Evolutionary conservation across 768 basidiomycete species (phyloP).

Genomic region (Boletus subcaerulescens): DNA sequence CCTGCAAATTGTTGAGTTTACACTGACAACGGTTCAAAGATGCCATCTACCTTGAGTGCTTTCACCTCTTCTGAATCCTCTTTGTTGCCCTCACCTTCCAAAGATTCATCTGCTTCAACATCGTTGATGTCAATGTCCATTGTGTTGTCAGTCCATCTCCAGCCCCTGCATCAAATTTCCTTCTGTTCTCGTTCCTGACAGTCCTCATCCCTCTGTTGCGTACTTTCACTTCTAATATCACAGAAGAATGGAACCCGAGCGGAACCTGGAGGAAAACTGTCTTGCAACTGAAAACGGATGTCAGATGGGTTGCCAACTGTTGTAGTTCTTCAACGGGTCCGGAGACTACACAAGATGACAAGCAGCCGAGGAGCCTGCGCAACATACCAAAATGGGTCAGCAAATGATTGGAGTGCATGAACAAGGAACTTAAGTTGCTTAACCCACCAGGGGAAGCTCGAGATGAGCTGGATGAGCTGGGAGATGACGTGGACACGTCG

Average conservation of each 20-base stretch:
- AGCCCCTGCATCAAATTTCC: conserved; percentile 59
- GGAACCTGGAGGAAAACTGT: conserved; percentile 38
- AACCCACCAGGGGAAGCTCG: too few species aligned
- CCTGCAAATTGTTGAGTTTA: conserved; percentile 39
- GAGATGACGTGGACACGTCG: too few species aligned
- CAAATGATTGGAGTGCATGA: too few species aligned
- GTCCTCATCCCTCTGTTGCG: conserved; percentile 69
- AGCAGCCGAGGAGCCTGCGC: too few species aligned
- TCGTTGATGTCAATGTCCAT: conserved; percentile 72
- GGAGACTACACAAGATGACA: conserved; percentile 59
- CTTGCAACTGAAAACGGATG: conserved; percentile 36
- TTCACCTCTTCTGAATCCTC: conserved; percentile 71
- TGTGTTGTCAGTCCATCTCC: conserved; percentile 60
- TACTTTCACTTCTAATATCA: conserved; percentile 74
- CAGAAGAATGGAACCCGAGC: conserved; percentile 64
- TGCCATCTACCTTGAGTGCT: conserved; percentile 65
- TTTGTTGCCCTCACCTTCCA: conserved; percentile 46
- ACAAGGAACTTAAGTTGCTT: too few species aligned
- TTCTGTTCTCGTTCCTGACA: conserved; percentile 62
- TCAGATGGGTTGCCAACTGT: conserved; percentile 41
- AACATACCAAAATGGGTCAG: too few species aligned
- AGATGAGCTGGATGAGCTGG: too few species aligned
- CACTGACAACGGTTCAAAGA: conserved; percentile 2
- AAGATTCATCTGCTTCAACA: conserved; percentile 44
- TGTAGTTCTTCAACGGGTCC: conserved; percentile 48